These are phyloP conservation scores for Cryphonectria carpinicola DNA, from an alignment of 2,329 filamentous ascomycete genomes.

Conservation along the genomic window DNA sequence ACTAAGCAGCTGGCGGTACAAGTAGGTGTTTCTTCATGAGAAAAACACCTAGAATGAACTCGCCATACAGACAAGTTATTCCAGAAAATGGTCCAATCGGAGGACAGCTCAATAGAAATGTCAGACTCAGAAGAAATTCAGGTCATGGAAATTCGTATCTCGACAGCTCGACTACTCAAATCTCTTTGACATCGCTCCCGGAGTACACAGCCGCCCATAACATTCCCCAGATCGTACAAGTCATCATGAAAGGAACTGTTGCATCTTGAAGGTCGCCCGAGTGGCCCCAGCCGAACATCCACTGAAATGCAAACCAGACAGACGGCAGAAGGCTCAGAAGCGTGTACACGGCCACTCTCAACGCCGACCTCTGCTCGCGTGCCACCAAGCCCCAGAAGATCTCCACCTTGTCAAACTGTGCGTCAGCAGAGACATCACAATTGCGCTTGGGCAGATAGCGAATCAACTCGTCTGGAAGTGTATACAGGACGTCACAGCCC, in stretches of 20 bases:
- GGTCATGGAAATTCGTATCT: too few relatives aligned
- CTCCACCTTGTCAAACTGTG: conserved; percentile 18
- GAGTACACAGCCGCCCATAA: conserved; percentile 16
- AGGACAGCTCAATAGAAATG: background rate
- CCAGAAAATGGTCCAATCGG: background rate
- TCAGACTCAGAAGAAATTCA: too few relatives aligned
- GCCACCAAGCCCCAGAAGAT: conserved; percentile 17
- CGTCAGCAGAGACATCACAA: conserved; percentile 15
- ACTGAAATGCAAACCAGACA: conserved; percentile 12
- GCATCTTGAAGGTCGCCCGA: conserved; percentile 8
- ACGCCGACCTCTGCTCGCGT: conserved; percentile 16
- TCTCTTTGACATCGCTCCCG: conserved; percentile 2
- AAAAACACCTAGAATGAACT: too few relatives aligned
- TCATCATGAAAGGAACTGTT: conserved; percentile 14
- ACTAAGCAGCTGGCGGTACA: background rate
- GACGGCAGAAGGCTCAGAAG: conserved; percentile 11
- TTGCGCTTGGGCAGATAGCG: conserved; percentile 12
- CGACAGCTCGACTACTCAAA: background rate
- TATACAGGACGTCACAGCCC: background rate
- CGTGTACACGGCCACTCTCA: conserved; percentile 7
- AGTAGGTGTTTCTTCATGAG: too few relatives aligned
- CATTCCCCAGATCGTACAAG: conserved; percentile 7
- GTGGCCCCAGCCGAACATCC: conserved; percentile 15
- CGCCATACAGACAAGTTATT: too few relatives aligned
- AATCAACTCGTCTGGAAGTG: conserved; percentile 10